Base-by-base conservation (phyloP, 1,284 basidiomycete species). In the Ceratorhiza oryzae-sativae region DNA sequence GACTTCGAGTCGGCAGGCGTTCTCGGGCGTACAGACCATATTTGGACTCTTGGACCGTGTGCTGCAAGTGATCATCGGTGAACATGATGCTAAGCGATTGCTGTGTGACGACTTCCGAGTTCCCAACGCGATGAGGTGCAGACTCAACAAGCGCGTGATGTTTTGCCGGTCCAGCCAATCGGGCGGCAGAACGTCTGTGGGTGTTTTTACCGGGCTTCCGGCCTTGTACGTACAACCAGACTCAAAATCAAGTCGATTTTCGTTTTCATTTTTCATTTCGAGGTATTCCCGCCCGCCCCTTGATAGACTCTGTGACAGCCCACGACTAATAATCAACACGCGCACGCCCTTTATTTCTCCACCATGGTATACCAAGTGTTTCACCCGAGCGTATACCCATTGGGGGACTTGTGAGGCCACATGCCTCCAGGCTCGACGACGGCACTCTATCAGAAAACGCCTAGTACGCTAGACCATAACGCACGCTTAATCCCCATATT, bases 321-420 rank as follows among this genome's bases (percentile, higher is more conserved):
- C 27, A 68, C 65, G 65, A 68, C 65, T 68, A 68, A 68, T 68
- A 68, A 68, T 68, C 65, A 68, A 68, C 65, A 68, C 65, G 65
- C 65, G 51, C 39, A 30, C 25, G n/a, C 51, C 51, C 51, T 53
- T 20, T 53, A 53, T 53, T 53, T 53, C 51, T 53, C 51, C 13
- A 32, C 34, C 34, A 13, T 32, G 41, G 9, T 23, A 25, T n/a
- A 39, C 27, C 30, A 23, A 13, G 15, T 53, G 65, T 68, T 68
- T 68, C 49, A 55, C 20, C 62, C 45, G 39, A 13, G 51, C 6
- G 23, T 32, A 45, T 20, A 49, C 45, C 27, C 41, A 20, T 48
- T 46, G 18, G 60, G 45, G n/a, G 42, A 15, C n/a, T 34, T 30
- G 49, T 46, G 42, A 25, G 30, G n/a, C 60, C 30, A 48, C 45